Conservation (phyloP, 139 green algal genomes). For the Chlorella sorokiniana region DNA sequence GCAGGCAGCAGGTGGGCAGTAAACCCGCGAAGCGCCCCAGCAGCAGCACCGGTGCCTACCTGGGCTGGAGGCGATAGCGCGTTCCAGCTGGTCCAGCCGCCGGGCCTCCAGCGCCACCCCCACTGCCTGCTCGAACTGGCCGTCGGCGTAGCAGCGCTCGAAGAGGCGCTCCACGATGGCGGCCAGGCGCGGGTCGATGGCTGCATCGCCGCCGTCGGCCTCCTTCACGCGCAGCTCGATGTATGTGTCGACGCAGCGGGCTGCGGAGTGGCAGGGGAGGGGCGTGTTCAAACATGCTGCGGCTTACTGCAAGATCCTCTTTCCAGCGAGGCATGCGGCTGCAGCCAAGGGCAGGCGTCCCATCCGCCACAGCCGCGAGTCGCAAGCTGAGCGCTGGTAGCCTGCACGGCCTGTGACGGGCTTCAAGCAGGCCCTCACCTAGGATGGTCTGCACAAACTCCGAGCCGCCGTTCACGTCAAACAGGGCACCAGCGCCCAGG, state of each 20-base stretch:
- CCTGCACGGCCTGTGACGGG: background rate
- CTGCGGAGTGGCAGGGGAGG: slow-evolving; percentile 51
- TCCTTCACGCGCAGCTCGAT: slow-evolving; percentile 68
- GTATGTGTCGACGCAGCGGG: slow-evolving; percentile 96
- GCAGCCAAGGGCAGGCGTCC: too few relatives aligned
- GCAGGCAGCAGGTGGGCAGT: too few relatives aligned
- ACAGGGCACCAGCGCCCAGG: slow-evolving; percentile 88
- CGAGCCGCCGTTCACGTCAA: slow-evolving; percentile 87
- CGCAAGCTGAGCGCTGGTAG: too few relatives aligned
- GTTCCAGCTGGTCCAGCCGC: slow-evolving; percentile 90
- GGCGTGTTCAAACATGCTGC: background rate
- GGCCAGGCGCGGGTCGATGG: slow-evolving; percentile 83
- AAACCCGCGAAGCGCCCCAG: too few relatives aligned
- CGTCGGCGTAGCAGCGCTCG: slow-evolving; percentile 79
- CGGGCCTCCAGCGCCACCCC: slow-evolving; percentile 91
- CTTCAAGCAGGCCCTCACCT: slow-evolving; percentile 62
- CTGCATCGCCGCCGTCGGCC: slow-evolving; percentile 43
- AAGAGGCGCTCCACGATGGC: slow-evolving; percentile 95
- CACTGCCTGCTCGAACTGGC: slow-evolving; percentile 93
- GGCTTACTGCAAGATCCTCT: too few relatives aligned
- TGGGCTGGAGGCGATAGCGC: slow-evolving; percentile 48
- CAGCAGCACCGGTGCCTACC: slow-evolving; percentile 31
- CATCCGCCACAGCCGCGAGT: too few relatives aligned
- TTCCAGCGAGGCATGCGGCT: too few relatives aligned
- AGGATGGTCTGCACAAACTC: slow-evolving; percentile 97